Evolutionary conservation across 768 basidiomycete genomes (phyloP), one percentile per base, ranked within the genome.

Genomic region (Trametes punicea): DNA sequence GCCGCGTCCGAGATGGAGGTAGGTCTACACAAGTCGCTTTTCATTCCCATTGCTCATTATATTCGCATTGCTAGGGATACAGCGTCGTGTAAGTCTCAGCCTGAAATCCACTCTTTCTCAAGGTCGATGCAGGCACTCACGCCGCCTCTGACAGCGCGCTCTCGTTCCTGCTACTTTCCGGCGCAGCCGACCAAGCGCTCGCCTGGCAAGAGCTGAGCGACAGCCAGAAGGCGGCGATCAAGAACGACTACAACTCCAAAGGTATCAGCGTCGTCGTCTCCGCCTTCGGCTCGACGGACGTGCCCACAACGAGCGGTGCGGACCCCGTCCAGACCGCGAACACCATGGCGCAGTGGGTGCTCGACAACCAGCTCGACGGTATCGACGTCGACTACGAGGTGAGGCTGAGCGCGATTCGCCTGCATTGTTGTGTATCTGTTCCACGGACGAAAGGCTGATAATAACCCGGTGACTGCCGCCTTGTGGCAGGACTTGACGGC

Each of bases 271-370:
- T 65, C 38, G 44, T 65, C 29, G 62, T 64, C 36, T 58, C 55
- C 39, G 62, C 62, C 13, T 65, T 65, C 49, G 64, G 62, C 25
- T 51, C 53, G 27, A 57, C 65, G 8, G 73, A 74, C 10, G 70
- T 71, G 20, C 63, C 70, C 10, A 61, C 57, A 33, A 69, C 68
- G 9, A 61, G 56, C 29, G 46, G 51, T 13, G 57, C 57, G 40
- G 73, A 75, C 56, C 69, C 73, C 1, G 65, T 64, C 9, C 46
- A 44, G 21, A 66, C 65, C 10, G 74, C 74, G 2, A 63, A 66
- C 41, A 61, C 64, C 4, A 64, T 75, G 40, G 74, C 73, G 15
- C 55, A 57, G 25, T 75, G 62, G 61, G 74, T 75, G 26, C 67
- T 67, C 38, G 46, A 47, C 34, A 55, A 73, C 55, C 63, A 65